Base-by-base conservation (phyloP, 306 rosid species). In the Delonix regia region DNA sequence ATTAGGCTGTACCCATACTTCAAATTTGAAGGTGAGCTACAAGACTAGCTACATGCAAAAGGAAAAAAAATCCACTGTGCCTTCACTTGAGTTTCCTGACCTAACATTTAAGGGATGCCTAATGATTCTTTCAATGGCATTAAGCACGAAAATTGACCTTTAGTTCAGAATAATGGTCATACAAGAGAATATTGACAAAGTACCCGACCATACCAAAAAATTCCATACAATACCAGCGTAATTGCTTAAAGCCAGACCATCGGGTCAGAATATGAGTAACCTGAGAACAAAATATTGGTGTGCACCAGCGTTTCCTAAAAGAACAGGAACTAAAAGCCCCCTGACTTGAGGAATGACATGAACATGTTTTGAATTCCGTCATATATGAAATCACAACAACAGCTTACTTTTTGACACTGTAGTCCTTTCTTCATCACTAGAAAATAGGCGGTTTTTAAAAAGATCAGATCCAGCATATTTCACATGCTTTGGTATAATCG, bases 381-480 rank as follows among this genome's bases (percentile, higher is more conserved):
- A 7, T 11, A 25, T 38, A 28, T 28, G 34, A 64, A 63, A 63
- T 61, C 42, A 21, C 9, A 48, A 28, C 34, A 34, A 42, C 59
- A n/a, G n/a, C 30, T 1, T 36, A 24, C 16, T 57, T 25, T 57
- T 57, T 13, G 36, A 57, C 9, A 27, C 16, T 21, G 5, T 8
- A 33, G 10, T 14, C 53, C 19, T 27, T 16, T 25, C 15, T 16
- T 59, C 21, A 30, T 25, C 53, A 24, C 45, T 4, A n/a, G n/a
- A 48, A 70, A 70, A 69, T 42, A 69, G 33, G 44, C 4, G 7
- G 28, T 36, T 2, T 2, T 13, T 60, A 7, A 28, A 60, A 14
- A 6, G 3, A 60, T 60, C 66, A 60, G 85, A 84, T 80, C 82
- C 79, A 71, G 39, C 74, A 48, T 33, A 75, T 16, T 68, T 16